Evolutionary conservation across 2,329 filamentous ascomycete genomes (phyloP).

Genomic region (Coniella vitis): DNA sequence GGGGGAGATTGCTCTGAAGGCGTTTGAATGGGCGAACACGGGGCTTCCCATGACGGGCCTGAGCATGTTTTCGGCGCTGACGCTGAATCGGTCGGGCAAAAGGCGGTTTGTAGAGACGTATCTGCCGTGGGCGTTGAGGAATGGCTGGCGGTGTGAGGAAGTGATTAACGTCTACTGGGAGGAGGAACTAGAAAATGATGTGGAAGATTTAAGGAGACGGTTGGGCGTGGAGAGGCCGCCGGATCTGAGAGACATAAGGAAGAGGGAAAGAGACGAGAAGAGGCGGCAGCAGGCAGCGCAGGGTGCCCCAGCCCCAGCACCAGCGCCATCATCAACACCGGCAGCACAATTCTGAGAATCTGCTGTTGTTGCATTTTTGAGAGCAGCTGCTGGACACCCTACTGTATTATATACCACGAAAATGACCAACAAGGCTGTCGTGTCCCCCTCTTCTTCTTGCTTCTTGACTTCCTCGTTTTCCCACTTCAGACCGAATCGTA

Average conservation of each 20-base stretch:
- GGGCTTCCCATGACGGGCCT: conserved; percentile 91
- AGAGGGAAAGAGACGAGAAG: conserved; percentile 60
- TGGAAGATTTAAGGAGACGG: conserved; percentile 64
- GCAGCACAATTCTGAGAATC: too few relatives aligned
- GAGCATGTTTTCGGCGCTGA: conserved; percentile 77
- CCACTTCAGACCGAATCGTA: conserved; percentile 7
- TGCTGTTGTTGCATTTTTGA: not conserved
- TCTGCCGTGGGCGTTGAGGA: conserved; percentile 83
- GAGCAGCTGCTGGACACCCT: not conserved
- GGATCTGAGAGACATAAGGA: conserved; percentile 73
- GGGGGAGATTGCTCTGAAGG: conserved; percentile 94
- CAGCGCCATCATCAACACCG: too few relatives aligned
- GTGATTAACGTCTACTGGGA: conserved; percentile 98
- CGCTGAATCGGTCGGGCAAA: conserved; percentile 76
- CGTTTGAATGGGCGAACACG: conserved; percentile 95
- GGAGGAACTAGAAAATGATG: conserved; percentile 80
- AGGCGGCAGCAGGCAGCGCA: conserved; percentile 51
- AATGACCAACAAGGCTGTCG: too few relatives aligned
- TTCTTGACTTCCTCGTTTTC: too few relatives aligned
- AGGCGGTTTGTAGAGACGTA: conserved; percentile 67
- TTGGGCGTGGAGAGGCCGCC: conserved; percentile 84
- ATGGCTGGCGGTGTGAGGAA: conserved; percentile 69
- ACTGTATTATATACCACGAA: not conserved
- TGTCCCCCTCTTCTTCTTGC: too few relatives aligned
- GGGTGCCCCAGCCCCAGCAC: not conserved